These are phyloP conservation scores for Hygrophoropsis aurantiaca DNA, from an alignment of 768 basidiomycete species.

Conservation along the genomic window DNA sequence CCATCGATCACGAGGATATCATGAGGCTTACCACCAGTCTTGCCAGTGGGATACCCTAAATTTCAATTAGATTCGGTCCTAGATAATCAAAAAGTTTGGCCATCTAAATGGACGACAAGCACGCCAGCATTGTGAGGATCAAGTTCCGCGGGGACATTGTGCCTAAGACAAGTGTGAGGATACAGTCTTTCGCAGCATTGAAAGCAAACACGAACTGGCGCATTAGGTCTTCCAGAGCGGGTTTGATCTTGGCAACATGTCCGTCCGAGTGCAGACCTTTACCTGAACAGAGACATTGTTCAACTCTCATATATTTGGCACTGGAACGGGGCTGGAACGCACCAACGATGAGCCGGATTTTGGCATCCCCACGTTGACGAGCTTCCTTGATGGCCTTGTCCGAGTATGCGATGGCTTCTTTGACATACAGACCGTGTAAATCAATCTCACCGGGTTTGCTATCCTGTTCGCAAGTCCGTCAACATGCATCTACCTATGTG, in stretches of 20 bases:
- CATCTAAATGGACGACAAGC: conserved; percentile 59
- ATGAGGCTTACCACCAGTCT: too few species aligned
- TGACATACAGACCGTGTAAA: conserved; percentile 90
- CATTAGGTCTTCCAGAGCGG: conserved; percentile 88
- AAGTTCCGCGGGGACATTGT: conserved; percentile 67
- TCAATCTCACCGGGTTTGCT: conserved; percentile 77
- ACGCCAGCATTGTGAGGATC: conserved; percentile 86
- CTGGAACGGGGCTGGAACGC: conserved; percentile 24
- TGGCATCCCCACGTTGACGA: conserved; percentile 56
- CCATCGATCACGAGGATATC: too few species aligned
- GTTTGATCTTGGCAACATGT: conserved; percentile 83
- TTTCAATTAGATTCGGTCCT: too few species aligned
- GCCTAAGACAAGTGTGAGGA: conserved; percentile 40
- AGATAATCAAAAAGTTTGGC: too few species aligned
- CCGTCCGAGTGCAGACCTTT: conserved; percentile 85
- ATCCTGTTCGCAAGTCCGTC: conserved; percentile 39
- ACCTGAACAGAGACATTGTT: conserved; percentile 39
- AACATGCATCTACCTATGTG: neutral
- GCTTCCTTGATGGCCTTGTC: conserved; percentile 73
- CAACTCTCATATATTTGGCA: neutral
- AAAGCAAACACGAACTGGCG: conserved; percentile 51
- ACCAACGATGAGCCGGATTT: conserved; percentile 86
- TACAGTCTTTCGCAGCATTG: neutral
- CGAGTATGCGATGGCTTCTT: conserved; percentile 78
- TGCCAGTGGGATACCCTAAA: too few species aligned